phyloP scores from a whole-genome alignment of 768 basidiomycete species.

The Lepiota brunneoincarnata region DNA sequence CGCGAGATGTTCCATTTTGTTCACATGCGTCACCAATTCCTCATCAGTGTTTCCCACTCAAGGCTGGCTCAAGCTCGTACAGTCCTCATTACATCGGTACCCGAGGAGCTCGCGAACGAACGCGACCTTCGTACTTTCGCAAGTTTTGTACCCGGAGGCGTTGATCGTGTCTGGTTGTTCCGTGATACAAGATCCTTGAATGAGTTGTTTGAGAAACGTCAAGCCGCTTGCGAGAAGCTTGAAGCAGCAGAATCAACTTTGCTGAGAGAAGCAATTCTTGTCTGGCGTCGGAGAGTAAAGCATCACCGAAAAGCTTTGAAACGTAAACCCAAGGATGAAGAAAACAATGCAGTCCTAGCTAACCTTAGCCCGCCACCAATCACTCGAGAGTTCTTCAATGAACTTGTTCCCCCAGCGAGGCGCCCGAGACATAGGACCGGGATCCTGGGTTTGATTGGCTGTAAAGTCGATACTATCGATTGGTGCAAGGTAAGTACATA shows the following conservation, averaged over 20 bases:
- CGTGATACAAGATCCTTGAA: conserved; percentile 47
- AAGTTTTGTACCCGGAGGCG: conserved; percentile 67
- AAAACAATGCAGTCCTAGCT: conserved; percentile 15
- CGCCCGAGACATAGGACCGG: conserved; percentile 54
- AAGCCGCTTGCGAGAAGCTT: conserved; percentile 47
- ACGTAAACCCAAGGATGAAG: conserved; percentile 26
- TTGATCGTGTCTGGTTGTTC: conserved; percentile 68
- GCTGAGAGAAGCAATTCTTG: conserved; percentile 36
- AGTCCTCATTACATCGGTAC: conserved; percentile 64
- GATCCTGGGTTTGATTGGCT: conserved; percentile 48
- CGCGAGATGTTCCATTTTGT: conserved; percentile 57
- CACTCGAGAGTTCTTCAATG: conserved; percentile 39
- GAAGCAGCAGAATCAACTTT: conserved; percentile 56
- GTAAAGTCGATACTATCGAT: conserved; percentile 66
- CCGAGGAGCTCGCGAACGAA: conserved; percentile 49
- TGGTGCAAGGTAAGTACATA: conserved; percentile 48
- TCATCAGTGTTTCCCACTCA: conserved; percentile 58
- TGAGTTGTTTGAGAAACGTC: conserved; percentile 38
- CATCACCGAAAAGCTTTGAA: conserved; percentile 29
- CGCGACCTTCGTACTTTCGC: conserved; percentile 48
- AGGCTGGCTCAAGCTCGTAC: conserved; percentile 63
- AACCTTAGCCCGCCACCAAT: conserved; percentile 21
- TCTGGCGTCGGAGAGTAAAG: conserved; percentile 37
- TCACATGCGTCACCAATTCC: conserved; percentile 53
- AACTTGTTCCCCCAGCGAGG: conserved; percentile 46